Base-by-base conservation (phyloP, 176 grass and related monocot genomes). In the Carex myosuroides region DNA sequence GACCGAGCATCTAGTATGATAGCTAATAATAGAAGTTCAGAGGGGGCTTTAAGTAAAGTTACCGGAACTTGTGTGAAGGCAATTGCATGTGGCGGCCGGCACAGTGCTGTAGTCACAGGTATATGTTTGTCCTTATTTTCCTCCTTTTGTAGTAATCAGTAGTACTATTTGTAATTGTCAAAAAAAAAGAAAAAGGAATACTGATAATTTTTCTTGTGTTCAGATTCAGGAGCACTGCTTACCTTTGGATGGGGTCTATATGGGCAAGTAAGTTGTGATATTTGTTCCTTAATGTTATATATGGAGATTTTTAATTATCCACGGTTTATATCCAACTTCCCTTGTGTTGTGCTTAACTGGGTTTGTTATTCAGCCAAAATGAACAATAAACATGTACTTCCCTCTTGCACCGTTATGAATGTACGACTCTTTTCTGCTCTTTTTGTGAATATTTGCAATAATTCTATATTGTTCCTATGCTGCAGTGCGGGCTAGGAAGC, bases 221-320 rank as follows among this genome's bases (percentile, higher is more conserved):
- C 90, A 99, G 97, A 99, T 83, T 90, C 91, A 18, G 97, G 97
- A 83, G 90, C 91, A 46, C 46, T 99, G 81, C 86, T 99, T 79
- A 95, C 93, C 50, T 99, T 99, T 85, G 97, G 97, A 59, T 99
- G 97, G 97, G 97, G 97, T 33, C 85, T 99, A 37, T 94, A 99
- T 18, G 97, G 97, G 54, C 97, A 99, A 92, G 97, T 99, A 88
- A 88, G 78, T 58, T 12, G 21, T 66, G 26, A 83, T 59, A 22
- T 2, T 50, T 13, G 72, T 80, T 48, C 46, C 22, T 44, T 26
- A 30, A 33, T 71, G 16, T 71, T 13, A 67, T n/a, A n/a, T n/a
- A n/a, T n/a, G 16, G n/a, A 21, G 68, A 21, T 7, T 46, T 70
- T 46, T 44, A 46, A 46, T 10, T n/a, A 70, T 70, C 14, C 2